phyloP scores from a whole-genome alignment of 345 rosid genomes.

The Populus ilicifolia region DNA sequence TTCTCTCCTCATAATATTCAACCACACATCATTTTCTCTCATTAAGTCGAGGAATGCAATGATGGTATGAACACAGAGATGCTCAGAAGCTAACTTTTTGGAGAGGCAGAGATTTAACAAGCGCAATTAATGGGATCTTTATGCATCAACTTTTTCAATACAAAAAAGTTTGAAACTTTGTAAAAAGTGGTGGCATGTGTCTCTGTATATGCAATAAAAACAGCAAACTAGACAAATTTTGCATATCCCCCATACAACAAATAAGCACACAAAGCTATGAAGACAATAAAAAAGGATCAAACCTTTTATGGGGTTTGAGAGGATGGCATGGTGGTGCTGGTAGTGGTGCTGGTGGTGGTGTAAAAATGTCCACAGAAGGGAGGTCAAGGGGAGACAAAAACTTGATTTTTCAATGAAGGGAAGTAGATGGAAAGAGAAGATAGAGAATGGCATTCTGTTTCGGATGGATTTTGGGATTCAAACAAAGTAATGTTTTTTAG shows the following conservation, averaged over 20 bases:
- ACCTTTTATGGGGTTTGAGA: slow-evolving; percentile 29
- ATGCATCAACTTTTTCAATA: slow-evolving; percentile 13
- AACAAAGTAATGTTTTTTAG: slow-evolving; percentile 8
- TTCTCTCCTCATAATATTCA: slow-evolving; percentile 38
- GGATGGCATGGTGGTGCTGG: slow-evolving; percentile 12
- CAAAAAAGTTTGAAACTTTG: slow-evolving; percentile 20
- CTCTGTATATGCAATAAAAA: slow-evolving; percentile 5
- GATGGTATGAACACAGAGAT: slow-evolving; percentile 27
- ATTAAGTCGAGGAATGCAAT: slow-evolving; percentile 34
- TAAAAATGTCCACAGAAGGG: slow-evolving; percentile 7
- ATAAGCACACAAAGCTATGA: not conserved
- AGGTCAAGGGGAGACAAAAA: slow-evolving; percentile 18
- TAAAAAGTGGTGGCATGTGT: slow-evolving; percentile 18
- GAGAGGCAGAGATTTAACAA: slow-evolving; percentile 21
- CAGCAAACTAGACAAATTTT: slow-evolving; percentile 23
- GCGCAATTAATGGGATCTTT: slow-evolving; percentile 57
- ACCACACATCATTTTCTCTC: slow-evolving; percentile 37
- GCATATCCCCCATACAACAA: not conserved
- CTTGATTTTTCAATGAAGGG: slow-evolving; percentile 1
- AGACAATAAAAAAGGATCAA: not conserved
- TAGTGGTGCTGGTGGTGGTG: slow-evolving; percentile 7
- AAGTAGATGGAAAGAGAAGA: slow-evolving; percentile 1
- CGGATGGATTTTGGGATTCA: slow-evolving; percentile 21
- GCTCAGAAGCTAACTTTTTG: slow-evolving; percentile 29
- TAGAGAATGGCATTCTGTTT: slow-evolving; percentile 22